Percentiles rank a stretch among this genome's conserved stretches.
These are phyloP conservation scores for Thermothelomyces thermophilus DNA, from an alignment of 2,329 filamentous ascomycete genomes.

Conservation along the genomic window DNA sequence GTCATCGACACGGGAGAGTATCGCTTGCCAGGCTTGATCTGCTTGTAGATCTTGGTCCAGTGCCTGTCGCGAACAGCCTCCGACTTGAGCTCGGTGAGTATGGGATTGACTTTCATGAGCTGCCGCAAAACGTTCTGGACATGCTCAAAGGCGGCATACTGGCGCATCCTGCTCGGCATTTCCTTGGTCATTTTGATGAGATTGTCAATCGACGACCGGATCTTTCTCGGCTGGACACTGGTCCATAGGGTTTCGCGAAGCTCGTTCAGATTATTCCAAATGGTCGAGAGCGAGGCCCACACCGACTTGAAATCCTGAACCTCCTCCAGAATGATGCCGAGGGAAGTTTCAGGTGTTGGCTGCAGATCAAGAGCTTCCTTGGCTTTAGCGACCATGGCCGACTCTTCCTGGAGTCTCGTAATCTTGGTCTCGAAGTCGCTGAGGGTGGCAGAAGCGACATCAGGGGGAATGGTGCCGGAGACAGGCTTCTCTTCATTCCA, in stretches of 20 bases:
- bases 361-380: constrained; percentile 94
- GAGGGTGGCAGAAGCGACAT: constrained; percentile 77
- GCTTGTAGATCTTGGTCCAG: constrained; percentile 97
- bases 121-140: constrained; percentile 86
- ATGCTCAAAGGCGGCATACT: constrained; percentile 99
- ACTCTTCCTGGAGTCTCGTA: constrained; percentile 76
- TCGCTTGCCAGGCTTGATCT: constrained; percentile 82
- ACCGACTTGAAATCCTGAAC: constrained; percentile 98
- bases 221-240: constrained; percentile 88
- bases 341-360: constrained; percentile 68
- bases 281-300: constrained; percentile 90
- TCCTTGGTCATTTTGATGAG: constrained; percentile 98
- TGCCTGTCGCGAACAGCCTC: constrained; percentile 94
- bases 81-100: constrained; percentile 86
- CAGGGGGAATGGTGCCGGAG: constrained; percentile 85
- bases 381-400: constrained; percentile 88
- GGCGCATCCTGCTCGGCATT: constrained; percentile 97
- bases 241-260: constrained; percentile 90
- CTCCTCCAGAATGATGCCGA: constrained; percentile 84
- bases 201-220: constrained; percentile 80
- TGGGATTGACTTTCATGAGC: constrained; percentile 81
- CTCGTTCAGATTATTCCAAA: constrained; percentile 94
- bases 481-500: constrained; percentile 98
- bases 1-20: constrained; percentile 94
- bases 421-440: constrained; percentile 78